These are phyloP conservation scores for Epithemia pelagica DNA, from an alignment of 108 stramenopile genomes.

Conservation along the genomic window DNA sequence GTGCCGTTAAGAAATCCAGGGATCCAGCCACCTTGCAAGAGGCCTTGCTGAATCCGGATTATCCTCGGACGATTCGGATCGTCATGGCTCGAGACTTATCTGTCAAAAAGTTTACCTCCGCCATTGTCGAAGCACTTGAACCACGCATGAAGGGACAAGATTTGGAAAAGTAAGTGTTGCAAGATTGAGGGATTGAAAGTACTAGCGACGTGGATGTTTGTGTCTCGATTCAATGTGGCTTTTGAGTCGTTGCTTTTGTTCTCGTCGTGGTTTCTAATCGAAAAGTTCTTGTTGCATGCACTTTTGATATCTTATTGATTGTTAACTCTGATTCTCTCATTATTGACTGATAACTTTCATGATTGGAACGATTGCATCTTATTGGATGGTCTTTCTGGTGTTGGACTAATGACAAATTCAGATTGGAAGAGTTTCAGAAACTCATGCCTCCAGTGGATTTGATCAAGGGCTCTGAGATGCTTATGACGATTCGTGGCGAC, in stretches of 20 bases:
- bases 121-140: slow-evolving; percentile 77
- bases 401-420: too few relatives aligned
- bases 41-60: slow-evolving; percentile 68
- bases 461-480: slow-evolving; percentile 78
- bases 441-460: slow-evolving; percentile 78
- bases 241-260: neutral
- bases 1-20: slow-evolving; percentile 48
- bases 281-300: too few relatives aligned
- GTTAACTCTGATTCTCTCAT: too few relatives aligned
- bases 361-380: too few relatives aligned
- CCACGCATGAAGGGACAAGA: slow-evolving; percentile 83
- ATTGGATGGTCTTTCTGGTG: too few relatives aligned
- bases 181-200: too few relatives aligned
- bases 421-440: slow-evolving; percentile 78
- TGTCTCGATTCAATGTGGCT: neutral
- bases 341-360: too few relatives aligned
- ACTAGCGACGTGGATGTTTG: too few relatives aligned
- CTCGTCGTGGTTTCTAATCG: too few relatives aligned
- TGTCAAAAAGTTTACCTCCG: slow-evolving; percentile 80
- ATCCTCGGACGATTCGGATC: slow-evolving; percentile 81
- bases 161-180: slow-evolving; percentile 56
- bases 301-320: too few relatives aligned
- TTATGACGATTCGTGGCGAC: slow-evolving; percentile 86
- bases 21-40: slow-evolving; percentile 42
- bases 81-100: slow-evolving; percentile 80